phyloP scores from a whole-genome alignment of 2,329 filamentous ascomycete genomes.

The Cytospora piceae region DNA sequence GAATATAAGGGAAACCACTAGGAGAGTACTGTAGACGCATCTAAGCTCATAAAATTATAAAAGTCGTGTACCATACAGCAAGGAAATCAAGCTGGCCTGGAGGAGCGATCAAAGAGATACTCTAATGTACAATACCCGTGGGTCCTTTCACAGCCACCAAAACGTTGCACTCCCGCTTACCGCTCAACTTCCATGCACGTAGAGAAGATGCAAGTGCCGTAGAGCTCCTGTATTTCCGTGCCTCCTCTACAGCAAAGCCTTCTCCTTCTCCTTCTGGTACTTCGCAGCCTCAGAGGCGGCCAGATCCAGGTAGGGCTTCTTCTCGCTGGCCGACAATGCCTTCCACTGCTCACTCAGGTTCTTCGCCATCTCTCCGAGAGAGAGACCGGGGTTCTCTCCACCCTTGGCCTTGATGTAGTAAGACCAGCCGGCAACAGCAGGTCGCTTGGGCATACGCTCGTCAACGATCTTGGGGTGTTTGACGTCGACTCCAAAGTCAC shows the following conservation, averaged over 20 bases:
- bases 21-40: slow-evolving; percentile 11
- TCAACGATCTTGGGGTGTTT: slow-evolving; percentile 45
- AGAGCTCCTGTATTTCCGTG: neutral
- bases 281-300: slow-evolving; percentile 37
- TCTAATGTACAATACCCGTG: slow-evolving; percentile 19
- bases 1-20: neutral
- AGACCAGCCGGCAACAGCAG: slow-evolving; percentile 39
- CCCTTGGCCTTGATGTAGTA: slow-evolving; percentile 45
- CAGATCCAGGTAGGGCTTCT: slow-evolving; percentile 43
- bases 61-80: slow-evolving; percentile 11
- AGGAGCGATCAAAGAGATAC: slow-evolving; percentile 21
- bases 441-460: slow-evolving; percentile 50
- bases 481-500: slow-evolving; percentile 38
- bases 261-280: slow-evolving; percentile 39
- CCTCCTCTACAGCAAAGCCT: slow-evolving; percentile 29
- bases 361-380: slow-evolving; percentile 33
- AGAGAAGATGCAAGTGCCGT: neutral
- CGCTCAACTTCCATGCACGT: neutral
- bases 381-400: slow-evolving; percentile 33
- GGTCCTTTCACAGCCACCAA: slow-evolving; percentile 7
- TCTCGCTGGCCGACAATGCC: slow-evolving; percentile 43
- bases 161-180: slow-evolving; percentile 12
- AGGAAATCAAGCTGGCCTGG: slow-evolving; percentile 10
- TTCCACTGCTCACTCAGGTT: slow-evolving; percentile 48
- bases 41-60: slow-evolving; percentile 15